Percentiles rank a stretch among this genome's conserved stretches.
Evolutionary conservation across 2,329 filamentous ascomycete species (phyloP).

Genomic region (Ophiocordyceps robertsii): DNA sequence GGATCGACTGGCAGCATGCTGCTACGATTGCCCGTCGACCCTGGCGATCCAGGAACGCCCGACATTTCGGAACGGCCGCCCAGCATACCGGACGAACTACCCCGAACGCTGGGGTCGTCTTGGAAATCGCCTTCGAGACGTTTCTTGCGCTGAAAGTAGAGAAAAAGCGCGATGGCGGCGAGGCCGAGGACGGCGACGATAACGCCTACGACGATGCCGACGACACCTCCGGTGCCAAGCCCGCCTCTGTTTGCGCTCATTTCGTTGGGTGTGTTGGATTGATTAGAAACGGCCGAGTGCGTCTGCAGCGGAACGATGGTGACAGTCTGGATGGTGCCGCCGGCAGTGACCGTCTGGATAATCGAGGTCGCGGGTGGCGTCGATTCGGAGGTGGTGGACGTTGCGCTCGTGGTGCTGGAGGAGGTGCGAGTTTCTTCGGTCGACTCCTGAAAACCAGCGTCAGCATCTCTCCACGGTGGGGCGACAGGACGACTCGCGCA

Average conservation of each 20-base stretch:
- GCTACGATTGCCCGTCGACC: conserved; percentile 32
- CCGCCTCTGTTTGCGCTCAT: conserved; percentile 8
- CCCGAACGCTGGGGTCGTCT: conserved; percentile 31
- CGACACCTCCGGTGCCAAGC: conserved; percentile 33
- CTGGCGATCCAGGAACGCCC: conserved; percentile 17
- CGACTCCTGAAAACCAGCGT: neutral
- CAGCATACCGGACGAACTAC: conserved; percentile 36
- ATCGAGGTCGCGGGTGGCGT: conserved; percentile 8
- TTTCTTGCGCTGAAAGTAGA: conserved; percentile 31
- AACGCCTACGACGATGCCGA: conserved; percentile 39
- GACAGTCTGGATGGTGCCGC: conserved; percentile 39
- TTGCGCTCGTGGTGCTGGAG: neutral
- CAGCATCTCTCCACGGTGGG: neutral
- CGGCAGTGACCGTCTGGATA: conserved; percentile 40
- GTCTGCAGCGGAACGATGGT: conserved; percentile 32
- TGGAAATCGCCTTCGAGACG: conserved; percentile 27
- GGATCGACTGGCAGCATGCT: conserved; percentile 47
- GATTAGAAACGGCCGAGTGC: conserved; percentile 4
- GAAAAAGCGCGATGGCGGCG: conserved; percentile 23
- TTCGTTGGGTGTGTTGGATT: neutral
- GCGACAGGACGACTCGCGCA: neutral
- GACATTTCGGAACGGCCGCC: conserved; percentile 29
- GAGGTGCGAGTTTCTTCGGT: neutral
- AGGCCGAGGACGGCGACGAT: conserved; percentile 27
- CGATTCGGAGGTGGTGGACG: neutral